Evolutionary conservation across 1,284 basidiomycete genomes (phyloP), one percentile per base, ranked within the genome.

Genomic region (Fomitopsis pinicola): DNA sequence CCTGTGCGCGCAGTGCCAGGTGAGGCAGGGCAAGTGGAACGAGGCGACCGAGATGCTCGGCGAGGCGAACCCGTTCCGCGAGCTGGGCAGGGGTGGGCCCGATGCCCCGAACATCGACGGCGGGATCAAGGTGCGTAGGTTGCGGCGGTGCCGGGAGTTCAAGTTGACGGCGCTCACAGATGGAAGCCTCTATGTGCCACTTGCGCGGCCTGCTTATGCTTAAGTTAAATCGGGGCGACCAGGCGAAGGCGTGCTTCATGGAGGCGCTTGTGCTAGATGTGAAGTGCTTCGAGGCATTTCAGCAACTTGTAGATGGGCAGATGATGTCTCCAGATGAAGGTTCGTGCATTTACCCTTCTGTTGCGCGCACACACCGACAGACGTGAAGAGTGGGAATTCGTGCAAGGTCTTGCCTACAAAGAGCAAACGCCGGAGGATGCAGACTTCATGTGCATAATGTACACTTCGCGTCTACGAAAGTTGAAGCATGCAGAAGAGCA

Each of bases 251-350:
- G 60, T 92, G 90, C 65, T 98, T 98, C 72, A 91, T 98, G 86
- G 95, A 98, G 67, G 96, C 97, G 1, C 81, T 99, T 15, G 84
- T 90, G 0, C 80, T 98, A 14, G 97, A 99, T 69, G 94, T 99
- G 30, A 98, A 98, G 75, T 98, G 97, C 73, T 99, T 95, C 71
- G 97, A 99, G 66, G 91, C 95, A 1, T 99, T 98, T 69, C 86
- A 92, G 59, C 91, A 96, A 64, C 83, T 99, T 6, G 81, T 98
- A 22, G 89, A 88, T 45, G 92, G 95, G 2, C 92, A 96, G 72
- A 95, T 97, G 93, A 92, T 98, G 89, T 86, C 89, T 15, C 85
- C 89, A 0, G 88, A 94, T 63, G 96, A 98, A 85, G 95, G 95
- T 94, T 60, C 54, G 22, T 26, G 30, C 4, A 33, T 14, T 12